Conservation (phyloP, 2,329 filamentous ascomycete species). For the Botrytis elliptica region DNA sequence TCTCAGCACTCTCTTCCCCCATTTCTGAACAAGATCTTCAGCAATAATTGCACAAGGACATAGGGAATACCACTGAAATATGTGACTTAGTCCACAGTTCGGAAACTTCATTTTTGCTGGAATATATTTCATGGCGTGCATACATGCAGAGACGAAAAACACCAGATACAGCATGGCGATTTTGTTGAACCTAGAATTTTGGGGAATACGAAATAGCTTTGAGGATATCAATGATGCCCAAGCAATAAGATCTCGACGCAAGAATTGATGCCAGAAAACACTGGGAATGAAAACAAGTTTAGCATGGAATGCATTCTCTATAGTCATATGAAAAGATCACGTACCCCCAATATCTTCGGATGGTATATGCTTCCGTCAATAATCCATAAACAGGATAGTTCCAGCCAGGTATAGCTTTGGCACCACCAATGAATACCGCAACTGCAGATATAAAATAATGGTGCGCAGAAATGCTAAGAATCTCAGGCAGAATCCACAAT, state of each 20-base stretch:
- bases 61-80: conserved; percentile 12
- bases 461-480: background rate
- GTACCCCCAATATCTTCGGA: conserved; percentile 4
- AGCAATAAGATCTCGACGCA: background rate
- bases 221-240: conserved; percentile 8
- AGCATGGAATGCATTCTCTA: background rate
- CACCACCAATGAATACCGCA: background rate
- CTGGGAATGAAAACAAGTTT: background rate
- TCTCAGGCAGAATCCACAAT: background rate
- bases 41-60: background rate
- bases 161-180: background rate
- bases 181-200: background rate
- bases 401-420: conserved; percentile 5
- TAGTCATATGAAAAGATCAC: background rate
- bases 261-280: background rate
- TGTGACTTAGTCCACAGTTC: conserved; percentile 6
- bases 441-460: conserved; percentile 1
- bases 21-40: background rate
- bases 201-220: conserved; percentile 8
- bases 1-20: background rate
- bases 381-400: background rate
- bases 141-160: background rate
- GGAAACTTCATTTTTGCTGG: background rate
- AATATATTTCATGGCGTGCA: conserved; percentile 2
- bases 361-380: conserved; percentile 8